Conservation (phyloP, 495 filamentous ascomycete genomes). For the Apodospora peruviana region DNA sequence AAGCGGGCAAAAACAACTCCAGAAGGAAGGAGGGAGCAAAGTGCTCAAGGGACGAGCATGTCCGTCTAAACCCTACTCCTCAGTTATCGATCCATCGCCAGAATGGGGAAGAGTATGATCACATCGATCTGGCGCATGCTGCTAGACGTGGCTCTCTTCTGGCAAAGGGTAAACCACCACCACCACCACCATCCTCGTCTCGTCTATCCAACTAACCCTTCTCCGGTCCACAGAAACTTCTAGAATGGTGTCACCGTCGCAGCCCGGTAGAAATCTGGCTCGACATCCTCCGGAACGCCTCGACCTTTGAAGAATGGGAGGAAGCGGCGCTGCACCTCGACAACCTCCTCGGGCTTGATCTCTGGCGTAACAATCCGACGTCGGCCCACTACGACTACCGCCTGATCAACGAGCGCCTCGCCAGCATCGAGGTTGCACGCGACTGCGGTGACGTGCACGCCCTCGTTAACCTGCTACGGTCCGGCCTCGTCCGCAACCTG, state of each 20-base stretch:
- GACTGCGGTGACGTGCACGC: conserved; percentile 69
- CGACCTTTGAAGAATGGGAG: conserved; percentile 78
- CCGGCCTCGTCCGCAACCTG: conserved; percentile 82
- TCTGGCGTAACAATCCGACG: conserved; percentile 79
- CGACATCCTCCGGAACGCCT: conserved; percentile 55
- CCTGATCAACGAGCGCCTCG: conserved; percentile 73
- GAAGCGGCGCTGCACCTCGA: conserved; percentile 74
- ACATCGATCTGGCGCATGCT: conserved; percentile 50
- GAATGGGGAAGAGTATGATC: conserved; percentile 32
- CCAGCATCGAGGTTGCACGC: conserved; percentile 66
- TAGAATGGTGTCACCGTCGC: conserved; percentile 48
- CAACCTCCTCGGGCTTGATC: conserved; percentile 66
- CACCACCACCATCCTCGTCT: neutral
- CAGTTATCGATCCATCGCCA: too few species aligned
- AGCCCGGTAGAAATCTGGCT: conserved; percentile 49
- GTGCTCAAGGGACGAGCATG: too few species aligned
- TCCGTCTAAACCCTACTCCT: too few species aligned
- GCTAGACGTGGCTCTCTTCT: conserved; percentile 58
- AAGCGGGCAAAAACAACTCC: too few species aligned
- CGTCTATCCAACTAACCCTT: neutral
- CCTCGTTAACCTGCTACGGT: conserved; percentile 74
- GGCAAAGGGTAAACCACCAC: conserved; percentile 50
- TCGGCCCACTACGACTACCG: conserved; percentile 84
- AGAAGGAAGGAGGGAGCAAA: too few species aligned
- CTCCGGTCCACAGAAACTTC: conserved; percentile 8